These are phyloP conservation scores for Hevea brasiliensis DNA, from an alignment of 345 rosid species.

Conservation along the genomic window DNA sequence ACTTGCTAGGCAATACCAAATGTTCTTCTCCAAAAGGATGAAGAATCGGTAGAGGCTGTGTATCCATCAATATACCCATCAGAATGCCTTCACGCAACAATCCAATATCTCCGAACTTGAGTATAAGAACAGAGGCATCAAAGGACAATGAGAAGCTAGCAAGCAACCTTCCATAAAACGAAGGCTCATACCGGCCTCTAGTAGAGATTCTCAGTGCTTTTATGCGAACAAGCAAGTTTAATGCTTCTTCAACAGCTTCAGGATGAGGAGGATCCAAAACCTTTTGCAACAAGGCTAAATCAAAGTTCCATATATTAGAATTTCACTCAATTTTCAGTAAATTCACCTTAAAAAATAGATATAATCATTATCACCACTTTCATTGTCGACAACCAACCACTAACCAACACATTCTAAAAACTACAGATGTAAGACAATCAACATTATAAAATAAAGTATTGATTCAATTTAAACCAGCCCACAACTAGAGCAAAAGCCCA, in stretches of 20 bases:
- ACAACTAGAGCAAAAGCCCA: neutral
- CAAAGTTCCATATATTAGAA: conserved; percentile 30
- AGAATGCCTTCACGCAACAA: conserved; percentile 86
- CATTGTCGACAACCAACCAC: too few relatives aligned
- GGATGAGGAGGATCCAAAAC: conserved; percentile 84
- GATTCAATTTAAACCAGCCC: neutral
- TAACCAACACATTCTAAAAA: neutral
- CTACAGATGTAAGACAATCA: neutral
- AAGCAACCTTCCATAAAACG: conserved; percentile 83
- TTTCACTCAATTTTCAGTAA: neutral
- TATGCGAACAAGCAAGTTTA: conserved; percentile 57
- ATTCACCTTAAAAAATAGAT: neutral
- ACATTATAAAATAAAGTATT: neutral
- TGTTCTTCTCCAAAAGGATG: conserved; percentile 79
- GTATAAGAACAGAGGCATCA: conserved; percentile 73
- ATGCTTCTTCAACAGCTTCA: conserved; percentile 71
- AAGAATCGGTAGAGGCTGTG: conserved; percentile 71
- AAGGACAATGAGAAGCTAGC: conserved; percentile 79
- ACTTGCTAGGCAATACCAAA: conserved; percentile 51
- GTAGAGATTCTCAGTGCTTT: conserved; percentile 53
- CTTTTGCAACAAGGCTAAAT: conserved; percentile 76
- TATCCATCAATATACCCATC: conserved; percentile 80
- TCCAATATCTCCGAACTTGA: conserved; percentile 83
- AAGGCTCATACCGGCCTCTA: conserved; percentile 77
- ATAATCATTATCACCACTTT: too few relatives aligned